phyloP scores from a whole-genome alignment of 768 basidiomycete species.

The Galerina marginata region DNA sequence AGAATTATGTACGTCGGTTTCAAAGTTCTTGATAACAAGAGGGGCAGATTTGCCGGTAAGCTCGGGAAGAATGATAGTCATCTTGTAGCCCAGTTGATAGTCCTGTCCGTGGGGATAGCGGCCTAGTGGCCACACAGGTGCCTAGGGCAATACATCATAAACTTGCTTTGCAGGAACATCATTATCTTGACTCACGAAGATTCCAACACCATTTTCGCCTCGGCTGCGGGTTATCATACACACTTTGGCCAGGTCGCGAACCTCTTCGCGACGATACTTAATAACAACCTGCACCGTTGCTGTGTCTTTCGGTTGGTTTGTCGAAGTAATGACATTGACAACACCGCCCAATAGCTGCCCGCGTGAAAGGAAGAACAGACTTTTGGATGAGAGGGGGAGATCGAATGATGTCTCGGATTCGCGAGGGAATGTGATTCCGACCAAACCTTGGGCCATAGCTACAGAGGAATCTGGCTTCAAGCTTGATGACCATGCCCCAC shows the following conservation, averaged over 20 bases:
- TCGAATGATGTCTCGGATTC: slow-evolving; percentile 13
- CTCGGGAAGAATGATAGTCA: slow-evolving; percentile 43
- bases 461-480: not conserved
- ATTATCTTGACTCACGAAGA: slow-evolving; percentile 34
- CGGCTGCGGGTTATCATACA: slow-evolving; percentile 30
- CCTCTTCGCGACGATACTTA: slow-evolving; percentile 24
- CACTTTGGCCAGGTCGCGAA: slow-evolving; percentile 28
- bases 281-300: slow-evolving; percentile 32
- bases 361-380: slow-evolving; percentile 35
- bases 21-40: slow-evolving; percentile 44
- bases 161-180: too few relatives aligned
- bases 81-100: slow-evolving; percentile 36
- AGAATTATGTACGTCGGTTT: slow-evolving; percentile 48
- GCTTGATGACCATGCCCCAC: slow-evolving; percentile 8
- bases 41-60: slow-evolving; percentile 20
- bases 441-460: not conserved
- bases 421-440: not conserved
- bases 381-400: slow-evolving; percentile 26
- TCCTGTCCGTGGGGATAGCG: not conserved
- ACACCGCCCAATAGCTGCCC: slow-evolving; percentile 30
- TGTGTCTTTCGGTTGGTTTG: slow-evolving; percentile 18
- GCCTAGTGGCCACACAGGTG: slow-evolving; percentile 15
- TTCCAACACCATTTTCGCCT: slow-evolving; percentile 38
- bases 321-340: slow-evolving; percentile 28
- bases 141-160: not conserved